Conservation (phyloP, 352 stramenopile species). For the Aphanomyces cochlioides region DNA sequence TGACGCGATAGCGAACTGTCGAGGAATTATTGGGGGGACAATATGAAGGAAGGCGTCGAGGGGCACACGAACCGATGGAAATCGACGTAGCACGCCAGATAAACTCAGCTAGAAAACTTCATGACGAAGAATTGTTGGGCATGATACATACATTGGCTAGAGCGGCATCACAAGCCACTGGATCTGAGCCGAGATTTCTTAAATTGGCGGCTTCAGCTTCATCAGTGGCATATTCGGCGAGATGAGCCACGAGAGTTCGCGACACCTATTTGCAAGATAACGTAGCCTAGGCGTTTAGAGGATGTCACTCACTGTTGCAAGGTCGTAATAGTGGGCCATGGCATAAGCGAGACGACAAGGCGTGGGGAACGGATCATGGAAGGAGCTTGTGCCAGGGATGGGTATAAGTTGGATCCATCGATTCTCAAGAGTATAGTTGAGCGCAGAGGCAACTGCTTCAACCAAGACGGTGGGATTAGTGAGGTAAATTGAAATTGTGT, state of each 20-base stretch:
- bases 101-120: conserved; percentile 36
- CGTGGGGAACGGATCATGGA: conserved; percentile 25
- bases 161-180: neutral
- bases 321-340: conserved; percentile 22
- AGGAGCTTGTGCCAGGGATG: neutral
- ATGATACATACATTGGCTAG: neutral
- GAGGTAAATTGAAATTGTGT: conserved; percentile 3
- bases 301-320: neutral
- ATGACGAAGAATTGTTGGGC: neutral
- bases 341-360: neutral
- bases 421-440: conserved; percentile 4
- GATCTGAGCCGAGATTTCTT: neutral
- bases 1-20: conserved; percentile 98
- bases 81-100: conserved; percentile 86
- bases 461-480: neutral
- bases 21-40: conserved; percentile 90
- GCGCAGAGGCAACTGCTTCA: neutral
- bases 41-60: conserved; percentile 88
- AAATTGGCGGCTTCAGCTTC: neutral
- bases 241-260: neutral
- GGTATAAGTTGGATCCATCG: conserved; percentile 21
- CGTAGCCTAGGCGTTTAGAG: no score
- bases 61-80: conserved; percentile 55
- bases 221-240: conserved; percentile 14
- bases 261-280: neutral